Evolutionary conservation across 2,329 filamentous ascomycete species (phyloP).

Genomic region (Amphichorda felina): DNA sequence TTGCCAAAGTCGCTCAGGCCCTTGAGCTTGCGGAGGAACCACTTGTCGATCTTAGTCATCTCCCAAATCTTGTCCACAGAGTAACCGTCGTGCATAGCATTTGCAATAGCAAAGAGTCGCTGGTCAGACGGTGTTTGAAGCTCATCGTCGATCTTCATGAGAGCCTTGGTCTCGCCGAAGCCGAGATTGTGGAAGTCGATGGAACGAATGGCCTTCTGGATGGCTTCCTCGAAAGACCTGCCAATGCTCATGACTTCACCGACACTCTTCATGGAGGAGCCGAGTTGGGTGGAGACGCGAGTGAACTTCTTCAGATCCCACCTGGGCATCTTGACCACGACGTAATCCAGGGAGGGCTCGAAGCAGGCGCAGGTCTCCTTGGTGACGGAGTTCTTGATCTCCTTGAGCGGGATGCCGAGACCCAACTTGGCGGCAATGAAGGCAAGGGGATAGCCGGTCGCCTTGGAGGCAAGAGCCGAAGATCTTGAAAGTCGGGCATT

Average conservation of each 20-base stretch:
- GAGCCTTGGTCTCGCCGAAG: slow-evolving; percentile 80
- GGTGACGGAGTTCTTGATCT: slow-evolving; percentile 93
- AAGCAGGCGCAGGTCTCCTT: slow-evolving; percentile 96
- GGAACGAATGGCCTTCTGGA: slow-evolving; percentile 92
- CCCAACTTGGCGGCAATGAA: slow-evolving; percentile 97
- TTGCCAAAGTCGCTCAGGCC: slow-evolving; percentile 82
- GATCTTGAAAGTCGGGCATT: slow-evolving; percentile 93
- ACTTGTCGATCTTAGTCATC: slow-evolving; percentile 96
- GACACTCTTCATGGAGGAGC: slow-evolving; percentile 99
- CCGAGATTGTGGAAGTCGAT: slow-evolving; percentile 94
- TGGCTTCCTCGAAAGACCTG: slow-evolving; percentile 92
- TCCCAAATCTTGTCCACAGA: slow-evolving; percentile 96
- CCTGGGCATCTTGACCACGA: slow-evolving; percentile 95
- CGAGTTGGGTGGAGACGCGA: slow-evolving; percentile 86
- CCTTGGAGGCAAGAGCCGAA: slow-evolving; percentile 91
- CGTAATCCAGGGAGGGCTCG: slow-evolving; percentile 94
- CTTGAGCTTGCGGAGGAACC: slow-evolving; percentile 92
- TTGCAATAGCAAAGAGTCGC: slow-evolving; percentile 92
- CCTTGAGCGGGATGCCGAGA: slow-evolving; percentile 86
- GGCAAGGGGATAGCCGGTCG: slow-evolving; percentile 88
- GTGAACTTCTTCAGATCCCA: slow-evolving; percentile 99
- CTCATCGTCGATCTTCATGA: slow-evolving; percentile 94
- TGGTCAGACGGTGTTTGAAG: slow-evolving; percentile 96
- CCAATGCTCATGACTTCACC: slow-evolving; percentile 99
- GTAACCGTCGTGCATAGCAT: slow-evolving; percentile 92